These are phyloP conservation scores for Umbelopsis isabellina DNA, from an alignment of 192 early-diverging fungal species.

Conservation along the genomic window DNA sequence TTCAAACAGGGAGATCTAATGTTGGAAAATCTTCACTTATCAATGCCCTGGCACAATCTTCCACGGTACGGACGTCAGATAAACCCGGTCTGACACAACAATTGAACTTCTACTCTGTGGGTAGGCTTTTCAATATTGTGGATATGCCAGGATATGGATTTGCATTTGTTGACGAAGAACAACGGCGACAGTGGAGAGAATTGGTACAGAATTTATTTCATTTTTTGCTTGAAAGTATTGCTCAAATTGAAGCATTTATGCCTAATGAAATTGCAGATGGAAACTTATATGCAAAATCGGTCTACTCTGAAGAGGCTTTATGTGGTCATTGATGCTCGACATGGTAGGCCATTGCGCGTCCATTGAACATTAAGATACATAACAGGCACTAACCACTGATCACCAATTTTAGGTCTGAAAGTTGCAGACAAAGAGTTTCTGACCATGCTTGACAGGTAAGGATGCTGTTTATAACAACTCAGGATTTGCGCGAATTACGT, in stretches of 20 bases:
- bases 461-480: constrained; percentile 1
- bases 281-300: constrained; percentile 62
- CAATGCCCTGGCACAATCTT: constrained; percentile 65
- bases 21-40: constrained; percentile 82
- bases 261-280: constrained; percentile 52
- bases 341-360: constrained; percentile 44
- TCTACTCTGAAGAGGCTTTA: constrained; percentile 62
- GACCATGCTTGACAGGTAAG: constrained; percentile 51
- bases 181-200: constrained; percentile 55
- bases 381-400: neutral
- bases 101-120: constrained; percentile 77
- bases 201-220: constrained; percentile 60
- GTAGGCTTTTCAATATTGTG: constrained; percentile 63
- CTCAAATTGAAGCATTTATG: neutral
- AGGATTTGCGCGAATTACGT: neutral
- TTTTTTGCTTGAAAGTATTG: neutral
- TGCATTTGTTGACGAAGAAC: constrained; percentile 72
- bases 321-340: constrained; percentile 78
- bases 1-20: constrained; percentile 65
- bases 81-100: constrained; percentile 81
- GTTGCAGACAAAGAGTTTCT: constrained; percentile 59
- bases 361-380: too few relatives aligned
- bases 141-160: constrained; percentile 89
- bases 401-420: constrained; percentile 48
- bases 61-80: constrained; percentile 65